Percentiles rank a stretch among this genome's conserved stretches.
These are phyloP conservation scores for Leucosporidium yakuticum DNA, from an alignment of 768 basidiomycete species.

Conservation along the genomic window DNA sequence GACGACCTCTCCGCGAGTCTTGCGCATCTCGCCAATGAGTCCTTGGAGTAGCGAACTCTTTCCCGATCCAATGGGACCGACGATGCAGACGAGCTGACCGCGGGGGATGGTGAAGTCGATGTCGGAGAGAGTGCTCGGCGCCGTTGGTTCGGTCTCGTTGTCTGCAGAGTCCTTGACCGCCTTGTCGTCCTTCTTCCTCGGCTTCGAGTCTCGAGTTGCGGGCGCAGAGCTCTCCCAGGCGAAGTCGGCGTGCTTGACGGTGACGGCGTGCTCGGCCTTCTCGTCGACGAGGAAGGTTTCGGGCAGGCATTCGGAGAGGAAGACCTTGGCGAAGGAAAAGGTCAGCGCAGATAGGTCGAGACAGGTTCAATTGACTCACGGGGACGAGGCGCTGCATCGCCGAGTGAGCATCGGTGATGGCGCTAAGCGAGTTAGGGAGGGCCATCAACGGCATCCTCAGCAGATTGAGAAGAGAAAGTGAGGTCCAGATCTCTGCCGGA, in stretches of 20 bases:
- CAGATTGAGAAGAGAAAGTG: conserved; percentile 64
- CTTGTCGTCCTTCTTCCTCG: background rate
- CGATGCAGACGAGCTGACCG: conserved; percentile 71
- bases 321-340: background rate
- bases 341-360: conserved; percentile 52
- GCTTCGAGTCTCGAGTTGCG: conserved; percentile 16
- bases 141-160: background rate
- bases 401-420: conserved; percentile 64
- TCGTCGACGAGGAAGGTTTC: conserved; percentile 8
- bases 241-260: conserved; percentile 5
- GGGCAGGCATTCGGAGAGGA: background rate
- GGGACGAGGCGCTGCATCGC: conserved; percentile 65
- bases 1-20: conserved; percentile 57
- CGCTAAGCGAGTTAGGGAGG: conserved; percentile 23
- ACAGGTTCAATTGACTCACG: conserved; percentile 61
- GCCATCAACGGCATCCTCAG: conserved; percentile 48
- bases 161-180: background rate
- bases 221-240: conserved; percentile 15
- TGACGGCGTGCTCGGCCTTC: conserved; percentile 19
- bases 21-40: conserved; percentile 75
- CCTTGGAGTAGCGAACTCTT: conserved; percentile 66
- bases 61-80: conserved; percentile 60
- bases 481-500: conserved; percentile 68
- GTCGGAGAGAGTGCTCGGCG: conserved; percentile 58
- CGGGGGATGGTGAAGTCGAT: conserved; percentile 64